A percentile compares a stretch with the other conserved stretches of the same genome.
phyloP scores from a whole-genome alignment of 805 yeast species.

The Barnettozyma populi region DNA sequence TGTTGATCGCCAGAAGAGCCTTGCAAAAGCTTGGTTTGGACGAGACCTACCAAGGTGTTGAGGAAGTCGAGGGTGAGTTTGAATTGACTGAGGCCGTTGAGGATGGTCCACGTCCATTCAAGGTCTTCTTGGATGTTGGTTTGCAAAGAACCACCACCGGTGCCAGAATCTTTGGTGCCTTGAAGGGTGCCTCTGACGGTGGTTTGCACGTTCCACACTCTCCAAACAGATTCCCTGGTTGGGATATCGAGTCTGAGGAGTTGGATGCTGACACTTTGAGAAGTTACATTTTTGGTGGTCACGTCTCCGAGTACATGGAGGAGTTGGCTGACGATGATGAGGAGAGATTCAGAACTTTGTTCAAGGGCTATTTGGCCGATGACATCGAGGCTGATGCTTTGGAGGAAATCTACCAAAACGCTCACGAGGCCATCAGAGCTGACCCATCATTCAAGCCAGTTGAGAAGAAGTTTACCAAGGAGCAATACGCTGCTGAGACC shows the following conservation, averaged over 20 bases:
- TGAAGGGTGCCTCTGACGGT: slow-evolving; percentile 99
- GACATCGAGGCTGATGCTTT: slow-evolving; percentile 95
- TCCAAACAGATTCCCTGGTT: slow-evolving; percentile 99
- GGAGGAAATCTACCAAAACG: slow-evolving; percentile 92
- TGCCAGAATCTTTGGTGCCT: slow-evolving; percentile 99
- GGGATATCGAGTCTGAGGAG: slow-evolving; percentile 98
- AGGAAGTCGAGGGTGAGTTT: slow-evolving; percentile 99
- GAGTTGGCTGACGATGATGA: slow-evolving; percentile 99
- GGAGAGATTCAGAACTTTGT: slow-evolving; percentile 95
- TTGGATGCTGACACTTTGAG: slow-evolving; percentile 95
- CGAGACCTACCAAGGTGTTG: slow-evolving; percentile 97
- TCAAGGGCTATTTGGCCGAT: slow-evolving; percentile 94
- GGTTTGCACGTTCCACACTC: slow-evolving; percentile 99
- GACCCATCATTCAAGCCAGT: slow-evolving; percentile 91
- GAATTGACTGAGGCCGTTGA: slow-evolving; percentile 98
- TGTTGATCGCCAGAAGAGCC: slow-evolving; percentile 98
- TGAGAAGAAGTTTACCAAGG: slow-evolving; percentile 92
- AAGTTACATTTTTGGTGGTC: slow-evolving; percentile 99
- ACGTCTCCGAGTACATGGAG: slow-evolving; percentile 99
- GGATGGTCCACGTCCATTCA: slow-evolving; percentile 99
- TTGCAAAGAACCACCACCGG: slow-evolving; percentile 99
- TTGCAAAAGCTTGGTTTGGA: slow-evolving; percentile 96
- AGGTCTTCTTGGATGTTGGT: slow-evolving; percentile 98
- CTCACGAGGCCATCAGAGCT: slow-evolving; percentile 94
- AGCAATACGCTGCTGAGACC: slow-evolving; percentile 94